Evolutionary conservation across 139 green algal species (phyloP), one percentile per base, ranked within the genome.

Genomic region (Chlorella sp.): DNA sequence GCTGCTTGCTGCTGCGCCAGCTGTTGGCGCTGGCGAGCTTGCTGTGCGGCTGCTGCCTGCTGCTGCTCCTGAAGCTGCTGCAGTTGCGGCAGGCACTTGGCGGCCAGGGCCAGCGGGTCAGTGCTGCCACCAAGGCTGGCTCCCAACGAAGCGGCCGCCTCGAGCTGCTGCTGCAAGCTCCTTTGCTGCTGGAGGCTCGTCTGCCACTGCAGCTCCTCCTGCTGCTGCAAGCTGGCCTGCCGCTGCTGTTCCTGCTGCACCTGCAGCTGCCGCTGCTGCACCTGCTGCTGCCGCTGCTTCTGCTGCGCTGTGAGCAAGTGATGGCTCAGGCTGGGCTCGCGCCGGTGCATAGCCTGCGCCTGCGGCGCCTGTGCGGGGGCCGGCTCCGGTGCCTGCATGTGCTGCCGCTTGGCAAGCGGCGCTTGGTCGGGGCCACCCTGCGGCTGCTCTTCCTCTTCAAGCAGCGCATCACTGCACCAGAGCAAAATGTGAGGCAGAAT

Each of bases 361-460:
- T 30, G 24, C 58, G 22, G 58, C 58, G 20, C 9, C 58, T 14
- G 58, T 14, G 58, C 36, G 11, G 46, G 46, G 46, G 46, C 46
- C 11, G 46, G 46, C 74, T 80, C 74, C 0, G 76, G n/a, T 9
- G 38, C 76, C 56, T 82, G 76, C 46, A 65, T 56, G 76, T 82
- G 76, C 76, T 82, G 76, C 76, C 76, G 76, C 76, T 82, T 82
- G 76, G 76, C 56, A 19, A 73, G 56, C 56, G 56, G 76, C 9
- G 76, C 56, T 38, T 82, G 76, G 4, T 81, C 30, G 7, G 30
- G 28, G 54, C 70, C 56, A 5, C 54, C 36, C 76, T 82, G 76
- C 76, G 72, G 75, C 75, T 81, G 56, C 76, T 54, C 56, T 20
- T 82, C 76, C 40, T 82, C 76, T 56, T 82, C 76, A 24, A 82